phyloP scores from a whole-genome alignment of 2,329 filamentous ascomycete genomes.

The Colletotrichum tanaceti region DNA sequence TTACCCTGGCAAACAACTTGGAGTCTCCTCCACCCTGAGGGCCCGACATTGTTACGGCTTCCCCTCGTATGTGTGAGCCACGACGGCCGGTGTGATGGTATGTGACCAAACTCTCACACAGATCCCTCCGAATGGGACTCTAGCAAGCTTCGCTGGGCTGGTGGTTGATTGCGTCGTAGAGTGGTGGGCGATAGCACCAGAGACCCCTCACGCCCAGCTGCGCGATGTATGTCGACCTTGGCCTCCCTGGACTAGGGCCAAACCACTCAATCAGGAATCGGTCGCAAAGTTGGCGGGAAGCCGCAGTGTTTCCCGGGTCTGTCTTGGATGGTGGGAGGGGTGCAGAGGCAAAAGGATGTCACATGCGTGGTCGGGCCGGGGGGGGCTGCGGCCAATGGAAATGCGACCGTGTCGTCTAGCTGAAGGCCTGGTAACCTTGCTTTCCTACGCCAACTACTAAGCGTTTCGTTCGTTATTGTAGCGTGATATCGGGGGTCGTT shows the following conservation, averaged over 20 bases:
- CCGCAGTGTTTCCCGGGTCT: constrained; percentile 36
- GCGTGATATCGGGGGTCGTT: not conserved
- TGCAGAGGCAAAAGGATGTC: constrained; percentile 38
- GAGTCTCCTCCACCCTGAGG: constrained; percentile 85
- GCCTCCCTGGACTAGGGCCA: constrained; percentile 21
- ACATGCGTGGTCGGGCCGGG: constrained; percentile 40
- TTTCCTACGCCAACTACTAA: not conserved
- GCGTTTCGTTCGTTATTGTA: not conserved
- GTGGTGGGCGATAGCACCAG: constrained; percentile 38
- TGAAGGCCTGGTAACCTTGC: constrained; percentile 20
- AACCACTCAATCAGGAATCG: constrained; percentile 31
- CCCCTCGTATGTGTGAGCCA: constrained; percentile 11
- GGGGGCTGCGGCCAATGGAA: constrained; percentile 38
- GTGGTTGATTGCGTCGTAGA: constrained; percentile 20
- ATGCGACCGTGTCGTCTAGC: constrained; percentile 22
- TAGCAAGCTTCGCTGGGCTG: constrained; percentile 23
- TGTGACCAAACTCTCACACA: constrained; percentile 25
- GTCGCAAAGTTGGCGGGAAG: constrained; percentile 40
- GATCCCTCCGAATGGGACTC: constrained; percentile 20
- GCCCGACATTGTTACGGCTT: constrained; percentile 61
- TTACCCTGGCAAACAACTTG: constrained; percentile 98
- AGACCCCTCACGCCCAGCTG: constrained; percentile 41
- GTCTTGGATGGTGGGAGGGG: constrained; percentile 39
- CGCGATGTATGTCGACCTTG: constrained; percentile 30
- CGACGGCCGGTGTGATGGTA: constrained; percentile 13